Base-by-base conservation (phyloP, 2,329 filamentous ascomycete species). In the Penicillium thymicola region DNA sequence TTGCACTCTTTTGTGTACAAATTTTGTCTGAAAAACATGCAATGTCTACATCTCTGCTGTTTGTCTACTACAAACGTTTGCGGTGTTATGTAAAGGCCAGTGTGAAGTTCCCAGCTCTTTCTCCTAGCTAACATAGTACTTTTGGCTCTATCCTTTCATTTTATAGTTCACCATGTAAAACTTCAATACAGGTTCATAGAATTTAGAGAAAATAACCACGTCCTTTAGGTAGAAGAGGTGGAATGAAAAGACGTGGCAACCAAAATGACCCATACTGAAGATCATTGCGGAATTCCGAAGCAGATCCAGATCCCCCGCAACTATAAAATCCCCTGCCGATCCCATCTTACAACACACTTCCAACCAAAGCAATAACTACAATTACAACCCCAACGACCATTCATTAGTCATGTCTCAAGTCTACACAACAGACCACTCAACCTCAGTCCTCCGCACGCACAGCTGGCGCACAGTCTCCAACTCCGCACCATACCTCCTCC, bases 381-480 rank as follows among this genome's bases (percentile, higher is more conserved):
- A 40, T 10, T 18, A 14, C 10, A 28, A 28, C 41, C 16, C 40
- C 23, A 11, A 10, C 3, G 13, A 16, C 11, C 10, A 30, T 9
- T 18, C 9, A n/a, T 32, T 2, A 1, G 50, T 4, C 5, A 63
- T 59, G 58, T 18, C 60, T n/a, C 41, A 51, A 58, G 59, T 66
- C 49, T 78, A 78, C 62, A 70, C 74, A 37, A 74, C 70, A 47
- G 72, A 74, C 52, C 75, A 78, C 63, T 68, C 73, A 50, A 42
- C 64, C 43, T 65, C 69, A 16, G 72, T 75, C n/a, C 63, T 76
- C 6, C 60, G 65, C 50, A 73, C 71, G 10, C 72, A 75, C 60
- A 58, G 59, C 46, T 71, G 70, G 67, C 71, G 73, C 60, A 74
- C 70, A 6, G 70, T 65, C 21, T 36, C 59, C 45, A 75, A 75